These are phyloP conservation scores for Aspergillus udagawae DNA, from an alignment of 2,329 filamentous ascomycete species.

Conservation along the genomic window DNA sequence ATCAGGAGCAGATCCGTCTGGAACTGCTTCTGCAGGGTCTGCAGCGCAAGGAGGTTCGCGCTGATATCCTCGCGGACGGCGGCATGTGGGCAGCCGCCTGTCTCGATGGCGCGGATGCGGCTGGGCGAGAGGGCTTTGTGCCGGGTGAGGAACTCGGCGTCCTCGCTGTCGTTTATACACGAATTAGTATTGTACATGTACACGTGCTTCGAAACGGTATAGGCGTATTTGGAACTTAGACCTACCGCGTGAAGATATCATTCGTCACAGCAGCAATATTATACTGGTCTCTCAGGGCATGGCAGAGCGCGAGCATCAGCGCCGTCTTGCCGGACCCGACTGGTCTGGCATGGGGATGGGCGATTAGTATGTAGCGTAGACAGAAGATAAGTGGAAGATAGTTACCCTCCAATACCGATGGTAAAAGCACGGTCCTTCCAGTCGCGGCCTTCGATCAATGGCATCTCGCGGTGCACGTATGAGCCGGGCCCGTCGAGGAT, in stretches of 20 bases:
- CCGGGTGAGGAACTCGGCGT: constrained; percentile 92
- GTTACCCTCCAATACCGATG: constrained; percentile 93
- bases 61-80: constrained; percentile 96
- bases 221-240: neutral
- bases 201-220: too few relatives aligned
- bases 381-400: neutral
- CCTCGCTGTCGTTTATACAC: constrained; percentile 72
- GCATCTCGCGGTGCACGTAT: constrained; percentile 86
- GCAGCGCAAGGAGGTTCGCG: constrained; percentile 86
- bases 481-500: constrained; percentile 91
- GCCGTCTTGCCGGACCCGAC: constrained; percentile 97
- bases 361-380: neutral
- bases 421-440: constrained; percentile 92
- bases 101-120: constrained; percentile 94
- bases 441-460: constrained; percentile 79
- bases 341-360: constrained; percentile 53
- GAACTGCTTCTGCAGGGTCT: constrained; percentile 80
- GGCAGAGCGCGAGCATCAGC: constrained; percentile 90
- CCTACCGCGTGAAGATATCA: constrained; percentile 88
- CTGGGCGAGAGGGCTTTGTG: constrained; percentile 75
- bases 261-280: constrained; percentile 95
- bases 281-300: constrained; percentile 72
- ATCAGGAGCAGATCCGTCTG: constrained; percentile 82
- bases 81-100: constrained; percentile 93
- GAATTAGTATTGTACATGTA: too few relatives aligned